Percentiles rank a stretch among this genome's conserved stretches.
These are phyloP conservation scores for Combretum micranthum DNA, from an alignment of 345 rosid genomes.

Conservation along the genomic window DNA sequence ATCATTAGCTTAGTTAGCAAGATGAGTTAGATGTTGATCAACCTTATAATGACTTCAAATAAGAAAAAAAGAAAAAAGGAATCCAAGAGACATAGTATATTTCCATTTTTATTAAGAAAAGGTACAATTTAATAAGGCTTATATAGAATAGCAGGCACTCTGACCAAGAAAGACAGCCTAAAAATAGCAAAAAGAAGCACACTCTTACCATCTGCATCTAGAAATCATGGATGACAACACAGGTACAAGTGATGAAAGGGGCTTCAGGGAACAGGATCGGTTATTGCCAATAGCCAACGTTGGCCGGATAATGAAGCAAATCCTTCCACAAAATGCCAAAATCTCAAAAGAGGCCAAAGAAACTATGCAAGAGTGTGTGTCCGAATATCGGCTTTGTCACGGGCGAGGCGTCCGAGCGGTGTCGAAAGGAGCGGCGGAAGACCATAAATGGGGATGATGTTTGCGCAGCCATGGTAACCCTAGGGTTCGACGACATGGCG, in stretches of 20 bases:
- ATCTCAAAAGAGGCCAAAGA: conserved; percentile 78
- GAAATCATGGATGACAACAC: background rate
- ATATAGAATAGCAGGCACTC: no score
- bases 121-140: no score
- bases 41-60: no score
- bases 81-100: no score
- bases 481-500: conserved; percentile 62
- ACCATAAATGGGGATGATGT: conserved; percentile 75
- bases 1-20: no score
- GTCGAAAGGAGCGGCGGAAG: conserved; percentile 76
- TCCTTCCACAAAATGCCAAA: conserved; percentile 64
- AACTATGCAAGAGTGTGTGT: conserved; percentile 72
- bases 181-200: no score
- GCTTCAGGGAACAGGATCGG: conserved; percentile 35
- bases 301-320: conserved; percentile 68
- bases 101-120: no score
- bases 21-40: no score
- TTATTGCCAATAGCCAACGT: conserved; percentile 75
- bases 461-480: conserved; percentile 62
- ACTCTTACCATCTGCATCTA: no score
- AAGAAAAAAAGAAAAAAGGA: no score
- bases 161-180: no score
- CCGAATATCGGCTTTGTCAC: conserved; percentile 80
- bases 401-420: conserved; percentile 69
- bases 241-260: background rate